These are phyloP conservation scores for Cyberlindnera nakhonratchasimensis DNA, from an alignment of 805 yeast genomes.

Conservation along the genomic window DNA sequence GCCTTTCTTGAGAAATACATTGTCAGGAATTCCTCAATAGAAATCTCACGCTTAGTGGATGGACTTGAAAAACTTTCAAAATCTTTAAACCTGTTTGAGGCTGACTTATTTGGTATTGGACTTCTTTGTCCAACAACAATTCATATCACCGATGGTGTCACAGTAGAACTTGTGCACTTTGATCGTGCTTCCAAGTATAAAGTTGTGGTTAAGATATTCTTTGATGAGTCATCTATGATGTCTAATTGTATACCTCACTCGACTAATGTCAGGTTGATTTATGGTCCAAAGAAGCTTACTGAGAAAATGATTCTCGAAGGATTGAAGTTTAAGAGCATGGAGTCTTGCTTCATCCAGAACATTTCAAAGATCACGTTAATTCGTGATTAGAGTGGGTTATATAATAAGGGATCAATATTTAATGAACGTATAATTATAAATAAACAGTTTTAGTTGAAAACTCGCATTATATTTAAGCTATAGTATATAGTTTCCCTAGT, in stretches of 20 bases:
- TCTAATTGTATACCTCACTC: constrained; percentile 1
- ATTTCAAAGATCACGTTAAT: constrained; percentile 4
- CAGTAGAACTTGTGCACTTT: constrained; percentile 18
- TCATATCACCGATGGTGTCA: constrained; percentile 6
- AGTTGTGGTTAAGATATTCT: constrained; percentile 9
- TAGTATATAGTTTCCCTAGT: not conserved
- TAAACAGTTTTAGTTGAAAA: not conserved
- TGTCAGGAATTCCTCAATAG: not conserved
- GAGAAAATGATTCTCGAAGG: constrained; percentile 9
- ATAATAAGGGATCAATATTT: not conserved
- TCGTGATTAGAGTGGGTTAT: not conserved
- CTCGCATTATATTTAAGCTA: not conserved
- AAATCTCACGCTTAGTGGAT: constrained; percentile 5
- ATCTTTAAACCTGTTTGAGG: constrained; percentile 10
- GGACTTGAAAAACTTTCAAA: constrained; percentile 7
- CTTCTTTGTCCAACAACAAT: constrained; percentile 15
- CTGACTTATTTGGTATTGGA: constrained; percentile 20
- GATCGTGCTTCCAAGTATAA: constrained; percentile 20
- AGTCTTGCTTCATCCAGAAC: constrained; percentile 4
- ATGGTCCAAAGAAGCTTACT: constrained; percentile 16
- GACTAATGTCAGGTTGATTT: constrained; percentile 9
- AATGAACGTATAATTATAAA: not conserved
- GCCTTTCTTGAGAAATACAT: constrained; percentile 13
- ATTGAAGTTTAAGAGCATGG: constrained; percentile 12
- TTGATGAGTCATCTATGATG: constrained; percentile 15